Evolutionary conservation across 106 monocot genomes (phyloP).

Genomic region (Chionographis japonica): DNA sequence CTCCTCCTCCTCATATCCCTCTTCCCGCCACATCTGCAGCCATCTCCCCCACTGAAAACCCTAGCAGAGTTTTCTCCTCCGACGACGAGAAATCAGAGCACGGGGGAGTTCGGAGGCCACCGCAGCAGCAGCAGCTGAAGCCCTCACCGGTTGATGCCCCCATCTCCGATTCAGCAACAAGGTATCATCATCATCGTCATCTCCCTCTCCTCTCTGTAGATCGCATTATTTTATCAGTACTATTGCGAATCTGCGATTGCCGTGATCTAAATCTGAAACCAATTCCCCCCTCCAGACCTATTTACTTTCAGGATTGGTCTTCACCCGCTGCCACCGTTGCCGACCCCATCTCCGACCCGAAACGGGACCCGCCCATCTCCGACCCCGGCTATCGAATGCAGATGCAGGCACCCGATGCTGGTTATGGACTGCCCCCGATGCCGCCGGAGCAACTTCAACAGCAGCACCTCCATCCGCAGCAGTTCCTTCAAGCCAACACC

Average conservation of each 20-base stretch:
- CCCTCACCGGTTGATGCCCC: not conserved
- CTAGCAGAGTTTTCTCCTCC: conserved; percentile 29
- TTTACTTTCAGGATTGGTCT: conserved; percentile 9
- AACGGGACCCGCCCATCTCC: conserved; percentile 10
- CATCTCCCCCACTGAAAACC: conserved; percentile 48
- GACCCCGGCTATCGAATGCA: conserved; percentile 15
- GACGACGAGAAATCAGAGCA: conserved; percentile 65
- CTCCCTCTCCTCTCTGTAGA: not conserved
- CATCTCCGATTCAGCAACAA: not conserved
- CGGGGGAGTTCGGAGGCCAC: conserved; percentile 14
- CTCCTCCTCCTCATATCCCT: conserved; percentile 8
- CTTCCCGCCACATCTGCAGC: conserved; percentile 3
- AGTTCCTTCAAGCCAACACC: conserved; percentile 37
- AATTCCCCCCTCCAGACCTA: conserved; percentile 5
- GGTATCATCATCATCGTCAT: conserved; percentile 8
- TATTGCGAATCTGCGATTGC: not conserved
- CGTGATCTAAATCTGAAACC: not conserved
- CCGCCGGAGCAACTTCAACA: conserved; percentile 27
- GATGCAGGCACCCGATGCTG: not conserved
- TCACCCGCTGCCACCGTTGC: not conserved
- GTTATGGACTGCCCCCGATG: conserved; percentile 13
- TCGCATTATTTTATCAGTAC: not conserved
- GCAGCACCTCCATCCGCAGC: conserved; percentile 34
- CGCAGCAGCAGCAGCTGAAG: conserved; percentile 14
- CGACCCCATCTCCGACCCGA: conserved; percentile 2